These are phyloP conservation scores for Taiwanofungus camphoratus DNA, from an alignment of 1,284 basidiomycete genomes.

Conservation along the genomic window DNA sequence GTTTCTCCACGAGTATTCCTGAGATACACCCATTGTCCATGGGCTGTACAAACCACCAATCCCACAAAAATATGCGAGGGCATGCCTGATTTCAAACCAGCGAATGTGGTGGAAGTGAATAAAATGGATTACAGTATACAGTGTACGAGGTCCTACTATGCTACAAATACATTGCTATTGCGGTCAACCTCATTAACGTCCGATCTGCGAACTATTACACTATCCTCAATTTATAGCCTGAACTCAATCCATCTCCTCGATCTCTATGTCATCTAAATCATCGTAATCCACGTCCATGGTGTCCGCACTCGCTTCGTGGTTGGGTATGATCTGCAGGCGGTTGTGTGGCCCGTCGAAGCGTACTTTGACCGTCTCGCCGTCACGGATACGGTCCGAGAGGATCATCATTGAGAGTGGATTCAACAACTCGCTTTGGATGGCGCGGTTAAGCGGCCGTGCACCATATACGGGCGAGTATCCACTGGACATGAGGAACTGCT, in stretches of 20 bases:
- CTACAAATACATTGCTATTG: constrained; percentile 14
- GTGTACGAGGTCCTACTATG: constrained; percentile 10
- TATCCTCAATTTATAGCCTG: background rate
- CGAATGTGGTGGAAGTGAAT: too few species aligned
- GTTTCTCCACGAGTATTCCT: too few species aligned
- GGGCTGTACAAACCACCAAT: too few species aligned
- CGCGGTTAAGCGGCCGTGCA: constrained; percentile 87
- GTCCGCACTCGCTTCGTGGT: constrained; percentile 67
- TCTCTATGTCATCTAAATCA: constrained; percentile 51
- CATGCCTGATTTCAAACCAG: too few species aligned
- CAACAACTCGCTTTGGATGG: constrained; percentile 90
- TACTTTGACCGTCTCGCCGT: constrained; percentile 76
- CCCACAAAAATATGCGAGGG: too few species aligned
- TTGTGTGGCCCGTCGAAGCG: constrained; percentile 84
- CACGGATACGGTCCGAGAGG: constrained; percentile 77
- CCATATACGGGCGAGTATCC: constrained; percentile 87
- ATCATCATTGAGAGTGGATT: constrained; percentile 90
- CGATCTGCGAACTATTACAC: background rate
- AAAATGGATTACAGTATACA: constrained; percentile 1
- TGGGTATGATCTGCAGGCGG: constrained; percentile 75
- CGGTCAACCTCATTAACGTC: background rate
- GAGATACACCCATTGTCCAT: too few species aligned
- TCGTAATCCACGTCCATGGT: constrained; percentile 59
- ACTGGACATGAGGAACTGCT: constrained; percentile 77
- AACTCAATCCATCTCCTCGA: constrained; percentile 73